These are phyloP conservation scores for Cryptosporidium ubiquitum DNA, from an alignment of 169 alveolate genomes.

Conservation along the genomic window DNA sequence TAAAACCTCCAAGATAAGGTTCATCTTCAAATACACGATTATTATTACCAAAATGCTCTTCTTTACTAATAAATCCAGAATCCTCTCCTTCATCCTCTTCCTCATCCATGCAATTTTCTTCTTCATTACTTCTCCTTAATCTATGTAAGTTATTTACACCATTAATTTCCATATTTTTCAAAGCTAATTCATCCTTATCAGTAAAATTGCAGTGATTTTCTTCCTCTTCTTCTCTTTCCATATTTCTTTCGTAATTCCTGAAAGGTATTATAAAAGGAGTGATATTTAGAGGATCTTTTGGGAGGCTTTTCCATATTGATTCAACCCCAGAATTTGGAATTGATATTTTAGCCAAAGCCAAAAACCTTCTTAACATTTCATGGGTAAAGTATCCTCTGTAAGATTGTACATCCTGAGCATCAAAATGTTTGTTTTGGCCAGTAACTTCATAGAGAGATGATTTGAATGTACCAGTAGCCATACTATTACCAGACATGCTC, in stretches of 20 bases:
- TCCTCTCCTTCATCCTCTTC: neutral
- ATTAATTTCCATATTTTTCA: no score
- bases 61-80: neutral
- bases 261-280: constrained; percentile 27
- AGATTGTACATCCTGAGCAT: constrained; percentile 43
- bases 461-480: neutral
- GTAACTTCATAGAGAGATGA: constrained; percentile 17
- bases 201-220: neutral
- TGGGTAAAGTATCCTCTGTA: constrained; percentile 41
- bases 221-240: neutral
- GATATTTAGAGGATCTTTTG: constrained; percentile 43
- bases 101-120: neutral
- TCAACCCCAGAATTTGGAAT: constrained; percentile 39
- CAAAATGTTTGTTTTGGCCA: neutral
- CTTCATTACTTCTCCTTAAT: neutral
- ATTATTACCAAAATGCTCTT: neutral
- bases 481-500: neutral
- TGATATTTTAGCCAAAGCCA: constrained; percentile 39
- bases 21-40: neutral
- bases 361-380: constrained; percentile 57
- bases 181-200: neutral
- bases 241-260: neutral
- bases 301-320: constrained; percentile 30
- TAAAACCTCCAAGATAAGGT: neutral
- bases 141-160: neutral